Base-by-base conservation (phyloP, 345 rosid species). In the Cardiospermum halicacabum region DNA sequence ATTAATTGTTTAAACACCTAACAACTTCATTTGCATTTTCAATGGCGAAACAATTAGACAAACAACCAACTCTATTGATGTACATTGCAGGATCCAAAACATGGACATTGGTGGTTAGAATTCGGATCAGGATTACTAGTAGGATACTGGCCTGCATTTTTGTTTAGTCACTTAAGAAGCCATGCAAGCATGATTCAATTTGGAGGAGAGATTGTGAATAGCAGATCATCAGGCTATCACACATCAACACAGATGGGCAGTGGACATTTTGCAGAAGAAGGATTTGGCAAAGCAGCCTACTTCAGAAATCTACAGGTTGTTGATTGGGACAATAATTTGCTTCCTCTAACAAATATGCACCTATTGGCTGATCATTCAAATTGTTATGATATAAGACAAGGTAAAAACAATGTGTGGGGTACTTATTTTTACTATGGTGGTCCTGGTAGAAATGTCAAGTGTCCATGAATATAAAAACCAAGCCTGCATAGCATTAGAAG, bases 91-190 rank as follows among this genome's bases (percentile, higher is more conserved):
- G 99, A 94, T 80, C 99, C 99, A 54, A 87, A 84, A 80, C 99
- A 89, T 65, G 99, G 99, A 24, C 86, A 94, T 67, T 94, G 99
- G 99, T 94, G 99, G 99, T 82, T 94, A 53, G 85, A 94, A 62
- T 82, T 89, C 65, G 99, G 97, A 34, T 73, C 86, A 11, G 89
- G 97, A 25, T 71, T 91, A 37, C 80, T 94, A 18, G 92, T 94
- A 0, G 99, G 99, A 5, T 94, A 94, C 55, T 94, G 99, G 99
- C 99, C 99, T 18, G 82, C 79, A n/a, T 79, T 78, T 73, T 73
- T 94, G 80, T 94, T 94, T 71, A 91, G 89, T 36, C 97, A 91
- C 68, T 65, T 94, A 36, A 84, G 95, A 67, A 85, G 78, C 80
- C 96, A 91, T 64, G 97, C 99, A 32, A 94, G 81, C 66, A 91